Evolutionary conservation across 495 filamentous ascomycete genomes (phyloP).

Genomic region (Halenospora varia): DNA sequence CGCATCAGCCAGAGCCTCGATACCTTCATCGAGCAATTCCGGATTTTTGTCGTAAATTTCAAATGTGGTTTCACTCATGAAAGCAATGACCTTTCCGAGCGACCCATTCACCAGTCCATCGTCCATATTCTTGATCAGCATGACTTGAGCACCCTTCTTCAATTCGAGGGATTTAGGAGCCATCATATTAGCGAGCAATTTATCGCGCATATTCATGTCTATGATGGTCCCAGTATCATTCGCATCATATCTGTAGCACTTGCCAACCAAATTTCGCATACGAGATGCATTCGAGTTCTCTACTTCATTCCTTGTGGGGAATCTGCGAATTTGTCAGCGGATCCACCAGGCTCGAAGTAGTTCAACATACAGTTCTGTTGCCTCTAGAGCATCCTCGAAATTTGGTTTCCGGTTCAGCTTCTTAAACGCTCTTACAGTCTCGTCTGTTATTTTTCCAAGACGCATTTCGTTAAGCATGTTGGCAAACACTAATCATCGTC

Average conservation of each 20-base stretch:
- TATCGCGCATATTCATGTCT: conserved; percentile 66
- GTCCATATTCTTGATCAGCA: conserved; percentile 99
- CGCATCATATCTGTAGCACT: conserved; percentile 62
- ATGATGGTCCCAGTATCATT: conserved; percentile 69
- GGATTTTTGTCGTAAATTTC: conserved; percentile 57
- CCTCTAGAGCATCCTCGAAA: conserved; percentile 74
- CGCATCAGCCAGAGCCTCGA: conserved; percentile 35
- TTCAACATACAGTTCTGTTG: conserved; percentile 73
- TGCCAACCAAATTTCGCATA: conserved; percentile 68
- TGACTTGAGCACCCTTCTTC: conserved; percentile 92
- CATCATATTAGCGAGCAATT: conserved; percentile 86
- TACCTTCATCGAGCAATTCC: conserved; percentile 43
- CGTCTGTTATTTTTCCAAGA: conserved; percentile 67
- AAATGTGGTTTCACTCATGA: conserved; percentile 81
- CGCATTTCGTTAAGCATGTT: conserved; percentile 97
- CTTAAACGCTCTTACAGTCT: conserved; percentile 68
- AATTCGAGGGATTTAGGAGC: conserved; percentile 71
- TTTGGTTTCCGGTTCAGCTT: conserved; percentile 63
- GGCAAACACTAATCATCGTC: conserved; percentile 61
- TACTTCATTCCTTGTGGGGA: conserved; percentile 87
- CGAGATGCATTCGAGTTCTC: conserved; percentile 77
- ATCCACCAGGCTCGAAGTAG: neutral
- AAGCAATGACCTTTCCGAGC: conserved; percentile 76
- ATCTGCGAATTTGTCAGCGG: conserved; percentile 47
- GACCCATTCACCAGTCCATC: conserved; percentile 92